Evolutionary conservation across 768 basidiomycete species (phyloP).

Genomic region (Leccinum boreale): DNA sequence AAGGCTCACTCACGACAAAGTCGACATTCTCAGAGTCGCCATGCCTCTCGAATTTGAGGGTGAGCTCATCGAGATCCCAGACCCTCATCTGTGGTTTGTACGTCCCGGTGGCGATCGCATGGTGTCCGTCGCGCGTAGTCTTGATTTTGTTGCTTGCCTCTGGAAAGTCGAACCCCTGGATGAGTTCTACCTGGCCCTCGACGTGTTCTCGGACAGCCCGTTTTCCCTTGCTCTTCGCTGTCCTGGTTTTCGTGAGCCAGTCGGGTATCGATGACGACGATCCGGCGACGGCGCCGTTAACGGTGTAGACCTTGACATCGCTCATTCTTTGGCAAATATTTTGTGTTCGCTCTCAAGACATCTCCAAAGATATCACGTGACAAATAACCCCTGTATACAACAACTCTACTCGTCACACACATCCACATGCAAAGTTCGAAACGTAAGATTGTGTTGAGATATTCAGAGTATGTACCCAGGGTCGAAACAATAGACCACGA

Average conservation of each 20-base stretch:
- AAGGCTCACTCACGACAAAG: conserved; percentile 82
- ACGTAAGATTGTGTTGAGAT: conserved; percentile 15
- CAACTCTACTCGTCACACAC: not conserved
- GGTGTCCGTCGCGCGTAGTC: conserved; percentile 87
- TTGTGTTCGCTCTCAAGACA: not conserved
- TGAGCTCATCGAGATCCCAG: conserved; percentile 91
- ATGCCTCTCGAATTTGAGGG: conserved; percentile 93
- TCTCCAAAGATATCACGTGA: conserved; percentile 14
- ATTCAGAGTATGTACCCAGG: conserved; percentile 19
- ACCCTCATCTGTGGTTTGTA: conserved; percentile 98
- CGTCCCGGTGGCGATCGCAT: conserved; percentile 91
- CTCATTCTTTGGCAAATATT: conserved; percentile 19
- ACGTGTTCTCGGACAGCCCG: conserved; percentile 66
- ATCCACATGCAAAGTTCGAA: not conserved
- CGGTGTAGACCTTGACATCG: conserved; percentile 86
- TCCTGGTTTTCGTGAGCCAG: conserved; percentile 81
- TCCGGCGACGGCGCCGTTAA: conserved; percentile 86
- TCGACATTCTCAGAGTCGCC: conserved; percentile 97
- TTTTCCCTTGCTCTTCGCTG: conserved; percentile 52
- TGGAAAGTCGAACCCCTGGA: conserved; percentile 96
- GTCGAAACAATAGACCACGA: conserved; percentile 3
- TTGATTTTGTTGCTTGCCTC: conserved; percentile 92
- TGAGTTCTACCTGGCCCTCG: conserved; percentile 84
- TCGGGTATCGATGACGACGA: conserved; percentile 92
- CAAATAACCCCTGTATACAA: conserved; percentile 7